Evolutionary conservation across 176 grass and related monocot genomes (phyloP).

Genomic region (Oropetium thomaeum): DNA sequence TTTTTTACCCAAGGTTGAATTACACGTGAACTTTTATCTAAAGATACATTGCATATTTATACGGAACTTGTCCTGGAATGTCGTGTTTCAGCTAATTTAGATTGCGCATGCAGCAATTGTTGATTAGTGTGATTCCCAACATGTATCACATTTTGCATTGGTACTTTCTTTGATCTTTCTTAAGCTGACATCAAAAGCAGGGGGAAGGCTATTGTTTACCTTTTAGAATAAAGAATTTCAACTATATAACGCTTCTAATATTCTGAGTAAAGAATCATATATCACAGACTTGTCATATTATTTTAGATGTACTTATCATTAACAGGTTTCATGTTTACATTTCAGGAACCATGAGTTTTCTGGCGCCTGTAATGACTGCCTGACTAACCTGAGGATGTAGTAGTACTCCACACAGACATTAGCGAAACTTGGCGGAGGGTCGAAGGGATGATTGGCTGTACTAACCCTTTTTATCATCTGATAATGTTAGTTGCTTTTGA

Average conservation of each 20-base stretch:
- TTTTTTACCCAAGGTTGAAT: not conserved
- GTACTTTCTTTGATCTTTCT: not conserved
- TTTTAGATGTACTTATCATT: not conserved
- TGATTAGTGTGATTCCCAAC: conserved; percentile 16
- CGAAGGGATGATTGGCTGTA: not conserved
- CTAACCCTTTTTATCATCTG: conserved; percentile 14
- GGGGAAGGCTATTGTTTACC: not conserved
- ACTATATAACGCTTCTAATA: not conserved
- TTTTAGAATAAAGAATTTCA: not conserved
- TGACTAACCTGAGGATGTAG: conserved; percentile 24
- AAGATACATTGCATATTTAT: not conserved
- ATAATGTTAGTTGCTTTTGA: conserved; percentile 13
- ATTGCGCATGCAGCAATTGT: not conserved
- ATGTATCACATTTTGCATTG: not conserved
- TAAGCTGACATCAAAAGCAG: conserved; percentile 1
- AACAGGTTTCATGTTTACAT: conserved; percentile 1
- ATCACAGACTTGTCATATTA: not conserved
- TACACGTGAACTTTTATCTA: not conserved
- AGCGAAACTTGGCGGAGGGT: conserved; percentile 5
- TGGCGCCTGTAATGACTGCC: conserved; percentile 32
- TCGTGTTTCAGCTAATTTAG: not conserved
- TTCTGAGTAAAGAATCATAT: not conserved
- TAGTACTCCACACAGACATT: conserved; percentile 11
- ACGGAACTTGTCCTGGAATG: not conserved
- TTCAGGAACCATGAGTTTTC: conserved; percentile 30